Evolutionary conservation across 768 basidiomycete species (phyloP).

Genomic region (Termitomyces sp.): DNA sequence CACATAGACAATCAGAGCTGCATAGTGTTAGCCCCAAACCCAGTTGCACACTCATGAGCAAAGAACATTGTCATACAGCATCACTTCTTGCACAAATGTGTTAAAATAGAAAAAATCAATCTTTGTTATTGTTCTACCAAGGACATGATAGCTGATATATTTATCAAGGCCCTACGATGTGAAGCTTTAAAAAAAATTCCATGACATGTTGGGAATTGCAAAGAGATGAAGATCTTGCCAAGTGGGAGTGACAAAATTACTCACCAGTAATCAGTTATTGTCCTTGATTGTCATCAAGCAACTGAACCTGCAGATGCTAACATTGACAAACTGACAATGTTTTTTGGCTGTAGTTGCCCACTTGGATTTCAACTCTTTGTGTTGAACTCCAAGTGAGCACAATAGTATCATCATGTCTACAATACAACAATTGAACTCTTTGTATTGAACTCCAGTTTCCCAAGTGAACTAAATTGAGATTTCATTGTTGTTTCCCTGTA

Average conservation of each 20-base stretch:
- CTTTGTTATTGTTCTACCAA: background rate
- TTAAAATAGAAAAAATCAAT: no score
- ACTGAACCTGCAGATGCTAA: background rate
- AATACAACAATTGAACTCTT: no score
- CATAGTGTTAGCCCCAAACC: background rate
- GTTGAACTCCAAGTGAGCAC: no score
- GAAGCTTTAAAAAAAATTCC: background rate
- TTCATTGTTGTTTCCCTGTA: no score
- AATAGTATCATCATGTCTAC: no score
- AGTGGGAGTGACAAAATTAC: background rate
- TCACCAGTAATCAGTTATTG: no score
- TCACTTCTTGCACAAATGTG: no score
- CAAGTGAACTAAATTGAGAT: no score
- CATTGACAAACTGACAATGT: background rate
- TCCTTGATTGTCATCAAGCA: no score
- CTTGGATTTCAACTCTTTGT: no score
- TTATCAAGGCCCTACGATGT: background rate
- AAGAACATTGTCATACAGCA: background rate
- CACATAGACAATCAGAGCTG: conserved; percentile 4
- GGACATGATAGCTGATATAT: background rate
- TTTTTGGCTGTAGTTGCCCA: background rate
- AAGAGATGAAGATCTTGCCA: background rate
- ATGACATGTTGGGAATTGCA: background rate
- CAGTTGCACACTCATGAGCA: background rate
- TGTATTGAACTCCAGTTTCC: no score